Evolutionary conservation across 2,329 filamentous ascomycete genomes (phyloP).

Genomic region (Sporothrix luriei): DNA sequence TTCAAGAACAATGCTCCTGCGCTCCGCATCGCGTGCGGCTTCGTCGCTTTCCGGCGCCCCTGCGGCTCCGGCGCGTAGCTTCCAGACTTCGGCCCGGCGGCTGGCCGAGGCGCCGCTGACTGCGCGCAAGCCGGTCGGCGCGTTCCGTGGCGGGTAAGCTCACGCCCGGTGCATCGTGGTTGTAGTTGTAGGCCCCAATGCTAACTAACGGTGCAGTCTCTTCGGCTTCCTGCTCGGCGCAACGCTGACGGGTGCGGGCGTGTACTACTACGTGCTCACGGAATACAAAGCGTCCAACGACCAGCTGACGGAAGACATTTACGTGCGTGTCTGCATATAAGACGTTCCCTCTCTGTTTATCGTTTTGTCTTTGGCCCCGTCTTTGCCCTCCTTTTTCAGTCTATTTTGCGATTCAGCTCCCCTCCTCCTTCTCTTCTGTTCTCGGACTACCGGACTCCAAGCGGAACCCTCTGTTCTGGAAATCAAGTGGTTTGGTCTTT

Average conservation of each 20-base stretch:
- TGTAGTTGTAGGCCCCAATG: background rate
- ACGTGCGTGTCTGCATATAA: conserved; percentile 67
- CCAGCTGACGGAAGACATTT: conserved; percentile 91
- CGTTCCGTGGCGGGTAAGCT: conserved; percentile 63
- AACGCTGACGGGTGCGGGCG: conserved; percentile 73
- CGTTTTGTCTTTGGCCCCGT: background rate
- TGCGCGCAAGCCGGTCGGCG: conserved; percentile 61
- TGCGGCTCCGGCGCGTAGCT: conserved; percentile 45
- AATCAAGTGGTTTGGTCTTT: conserved; percentile 29
- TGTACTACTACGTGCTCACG: conserved; percentile 90
- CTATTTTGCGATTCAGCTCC: background rate
- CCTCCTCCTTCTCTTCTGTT: background rate
- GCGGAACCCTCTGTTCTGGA: conserved; percentile 28
- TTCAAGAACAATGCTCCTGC: conserved; percentile 49
- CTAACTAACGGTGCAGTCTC: conserved; percentile 57
- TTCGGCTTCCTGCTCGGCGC: conserved; percentile 90
- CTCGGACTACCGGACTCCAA: conserved; percentile 27
- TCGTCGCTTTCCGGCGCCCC: conserved; percentile 35
- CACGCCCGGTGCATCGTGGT: background rate
- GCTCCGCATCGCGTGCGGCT: conserved; percentile 41
- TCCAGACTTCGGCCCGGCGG: conserved; percentile 54
- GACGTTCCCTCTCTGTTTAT: conserved; percentile 33
- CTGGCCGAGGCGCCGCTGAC: conserved; percentile 55
- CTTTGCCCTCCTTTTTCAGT: conserved; percentile 12
- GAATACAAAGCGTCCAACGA: conserved; percentile 95